Conservation (phyloP, 1,284 basidiomycete species). For the Pulveroboletus sp. region DNA sequence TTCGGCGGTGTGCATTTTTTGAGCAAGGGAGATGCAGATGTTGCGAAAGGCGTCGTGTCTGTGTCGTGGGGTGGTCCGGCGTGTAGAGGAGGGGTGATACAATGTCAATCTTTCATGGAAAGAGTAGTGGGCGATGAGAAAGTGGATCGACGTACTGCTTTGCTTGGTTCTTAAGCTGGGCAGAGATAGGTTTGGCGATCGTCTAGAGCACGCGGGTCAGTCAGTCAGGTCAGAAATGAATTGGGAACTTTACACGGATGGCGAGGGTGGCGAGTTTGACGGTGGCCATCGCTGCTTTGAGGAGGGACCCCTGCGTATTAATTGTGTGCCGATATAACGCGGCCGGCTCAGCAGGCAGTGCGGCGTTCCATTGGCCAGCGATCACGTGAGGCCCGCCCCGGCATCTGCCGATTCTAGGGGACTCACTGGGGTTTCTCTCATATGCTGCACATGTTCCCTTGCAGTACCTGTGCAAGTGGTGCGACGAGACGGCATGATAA, state of each 20-base stretch:
- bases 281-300: constrained; percentile 48
- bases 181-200: constrained; percentile 81
- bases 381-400: not conserved
- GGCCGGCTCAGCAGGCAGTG: not conserved
- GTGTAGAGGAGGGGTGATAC: not conserved
- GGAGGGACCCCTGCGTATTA: not conserved
- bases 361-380: not conserved
- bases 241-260: constrained; percentile 51
- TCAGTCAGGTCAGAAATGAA: not conserved
- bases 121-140: not conserved
- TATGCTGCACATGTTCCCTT: no score
- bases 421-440: no score
- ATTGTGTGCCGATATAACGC: no score
- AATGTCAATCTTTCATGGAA: no score
- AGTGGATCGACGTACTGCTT: constrained; percentile 54
- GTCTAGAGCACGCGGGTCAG: constrained; percentile 45
- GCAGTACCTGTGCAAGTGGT: no score
- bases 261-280: constrained; percentile 65
- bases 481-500: no score
- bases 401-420: no score
- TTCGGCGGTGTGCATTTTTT: constrained; percentile 78
- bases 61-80: not conserved
- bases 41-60: constrained; percentile 75
- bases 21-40: constrained; percentile 76
- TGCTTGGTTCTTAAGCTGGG: constrained; percentile 71